phyloP scores from a whole-genome alignment of 2,329 filamentous ascomycete genomes.

The Alternaria brassicicola region DNA sequence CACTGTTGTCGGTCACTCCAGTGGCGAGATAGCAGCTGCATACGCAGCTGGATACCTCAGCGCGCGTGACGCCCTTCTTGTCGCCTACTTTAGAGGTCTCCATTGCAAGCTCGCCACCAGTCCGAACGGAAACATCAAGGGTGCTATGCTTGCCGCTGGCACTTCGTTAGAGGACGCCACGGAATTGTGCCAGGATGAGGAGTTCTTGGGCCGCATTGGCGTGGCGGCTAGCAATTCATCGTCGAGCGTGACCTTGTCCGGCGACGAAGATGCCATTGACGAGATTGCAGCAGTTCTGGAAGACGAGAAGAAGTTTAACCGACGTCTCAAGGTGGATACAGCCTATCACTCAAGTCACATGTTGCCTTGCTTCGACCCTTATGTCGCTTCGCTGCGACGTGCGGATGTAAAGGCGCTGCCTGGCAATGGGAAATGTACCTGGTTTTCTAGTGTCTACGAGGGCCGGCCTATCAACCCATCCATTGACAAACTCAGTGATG shows the following conservation, averaged over 20 bases:
- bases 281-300: neutral
- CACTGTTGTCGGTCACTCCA: slow-evolving; percentile 46
- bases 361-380: slow-evolving; percentile 10
- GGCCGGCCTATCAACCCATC: neutral
- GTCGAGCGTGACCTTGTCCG: neutral
- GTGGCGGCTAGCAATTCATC: neutral
- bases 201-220: neutral
- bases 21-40: slow-evolving; percentile 51
- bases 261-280: neutral
- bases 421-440: neutral
- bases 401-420: neutral
- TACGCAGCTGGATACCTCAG: slow-evolving; percentile 40
- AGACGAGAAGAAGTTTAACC: slow-evolving; percentile 1
- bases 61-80: neutral
- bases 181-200: neutral
- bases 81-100: slow-evolving; percentile 1
- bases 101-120: neutral
- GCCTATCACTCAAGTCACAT: slow-evolving; percentile 52
- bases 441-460: slow-evolving; percentile 10
- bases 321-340: slow-evolving; percentile 43
- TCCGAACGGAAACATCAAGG: neutral
- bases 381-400: neutral
- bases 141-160: slow-evolving; percentile 3
- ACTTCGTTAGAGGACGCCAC: neutral
- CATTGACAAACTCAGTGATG: slow-evolving; percentile 17